Evolutionary conservation across 225 moss, liverwort and hornwort species (phyloP), one percentile per base, ranked within the genome.

Genomic region (Lunularia cruciata): DNA sequence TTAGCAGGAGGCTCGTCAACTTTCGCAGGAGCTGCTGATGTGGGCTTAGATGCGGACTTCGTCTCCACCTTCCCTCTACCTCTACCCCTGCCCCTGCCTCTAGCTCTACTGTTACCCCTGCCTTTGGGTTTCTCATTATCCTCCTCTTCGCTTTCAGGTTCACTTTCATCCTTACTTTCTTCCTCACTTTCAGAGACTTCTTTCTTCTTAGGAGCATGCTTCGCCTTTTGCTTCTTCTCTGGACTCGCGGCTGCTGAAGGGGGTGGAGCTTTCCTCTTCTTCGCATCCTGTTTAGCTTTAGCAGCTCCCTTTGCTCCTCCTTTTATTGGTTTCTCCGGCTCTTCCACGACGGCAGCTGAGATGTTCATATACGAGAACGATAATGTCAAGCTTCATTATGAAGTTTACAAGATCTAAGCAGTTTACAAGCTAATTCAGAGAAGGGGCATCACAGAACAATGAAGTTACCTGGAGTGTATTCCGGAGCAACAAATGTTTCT

Each of bases 241-340:
- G 38, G 54, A 14, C 30, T 28, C n/a, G 22, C 30, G 0, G 37
- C 26, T 51, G 84, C 78, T 35, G 75, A 39, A 18, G 60, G 60
- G 27, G 68, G 37, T 63, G 86, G 75, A 38, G 83, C 49, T 79
- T 89, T 88, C 22, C 91, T 84, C 79, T 91, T 91, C 74, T 88
- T 90, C 57, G 82, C 78, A 65, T 57, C 57, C 57, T 68, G 61
- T 18, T 72, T 57, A 14, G 37, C 76, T 25, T 56, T 75, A 18
- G 61, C 69, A 57, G 70, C 73, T 22, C 69, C 37, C 70, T 73
- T 81, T 33, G 85, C 65, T 9, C 78, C 62, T 57, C 56, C 64
- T 32, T 67, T 67, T 19, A 69, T 77, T 49, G 76, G 71, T 15
- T 75, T 83, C 36, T 82, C 89, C 18, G 55, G 73, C 61, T 77